These are phyloP conservation scores for Pichia terricola DNA, from an alignment of 1,139 yeast species.

Conservation along the genomic window DNA sequence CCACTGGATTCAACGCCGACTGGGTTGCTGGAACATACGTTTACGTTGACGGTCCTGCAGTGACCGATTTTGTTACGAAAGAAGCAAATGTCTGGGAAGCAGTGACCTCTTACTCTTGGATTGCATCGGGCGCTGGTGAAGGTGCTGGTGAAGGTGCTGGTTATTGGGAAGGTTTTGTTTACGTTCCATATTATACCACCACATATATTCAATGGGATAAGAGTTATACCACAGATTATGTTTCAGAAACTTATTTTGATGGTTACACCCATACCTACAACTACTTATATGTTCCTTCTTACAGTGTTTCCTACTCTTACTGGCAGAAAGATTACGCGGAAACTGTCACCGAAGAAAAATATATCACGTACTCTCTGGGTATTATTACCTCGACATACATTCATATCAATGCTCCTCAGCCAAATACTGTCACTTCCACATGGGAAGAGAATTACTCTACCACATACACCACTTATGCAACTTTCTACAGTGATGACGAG, in stretches of 20 bases:
- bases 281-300: conserved; percentile 6
- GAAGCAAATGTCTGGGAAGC: not conserved
- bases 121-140: too few species aligned
- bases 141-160: not conserved
- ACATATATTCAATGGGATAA: conserved; percentile 3
- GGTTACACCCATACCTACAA: not conserved
- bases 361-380: not conserved
- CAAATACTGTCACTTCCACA: not conserved
- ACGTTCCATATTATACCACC: conserved; percentile 1
- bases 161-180: conserved; percentile 1
- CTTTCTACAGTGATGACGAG: not conserved
- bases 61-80: not conserved
- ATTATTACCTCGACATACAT: conserved; percentile 3
- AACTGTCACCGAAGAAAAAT: conserved; percentile 1
- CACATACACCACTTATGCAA: conserved; percentile 1
- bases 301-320: conserved; percentile 4
- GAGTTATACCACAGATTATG: not conserved
- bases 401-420: conserved; percentile 2
- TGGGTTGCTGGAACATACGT: conserved; percentile 2
- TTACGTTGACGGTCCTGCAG: conserved; percentile 3
- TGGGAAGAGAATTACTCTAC: conserved; percentile 3
- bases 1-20: not conserved
- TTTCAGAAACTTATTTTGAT: not conserved
- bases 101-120: not conserved
- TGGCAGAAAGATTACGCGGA: conserved; percentile 6